A percentile compares a stretch with the other conserved stretches of the same genome.
These are phyloP conservation scores for Limnanthes douglasii DNA, from an alignment of 345 rosid genomes.

Conservation along the genomic window DNA sequence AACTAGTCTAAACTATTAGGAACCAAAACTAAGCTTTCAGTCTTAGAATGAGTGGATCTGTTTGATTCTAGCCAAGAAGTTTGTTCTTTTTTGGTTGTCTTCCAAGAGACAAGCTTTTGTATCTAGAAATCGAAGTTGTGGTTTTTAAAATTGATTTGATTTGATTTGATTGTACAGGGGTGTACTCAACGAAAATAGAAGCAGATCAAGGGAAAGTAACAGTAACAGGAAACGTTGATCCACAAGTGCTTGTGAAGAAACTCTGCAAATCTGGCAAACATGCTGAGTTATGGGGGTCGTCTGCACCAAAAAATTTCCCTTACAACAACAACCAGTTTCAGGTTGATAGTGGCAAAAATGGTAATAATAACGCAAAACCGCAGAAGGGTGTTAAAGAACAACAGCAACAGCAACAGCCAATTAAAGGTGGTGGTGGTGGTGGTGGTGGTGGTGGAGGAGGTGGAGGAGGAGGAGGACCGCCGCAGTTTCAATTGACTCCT, in stretches of 20 bases:
- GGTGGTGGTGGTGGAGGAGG: conserved; percentile 5
- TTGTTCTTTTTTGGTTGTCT: no score
- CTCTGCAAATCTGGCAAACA: conserved; percentile 80
- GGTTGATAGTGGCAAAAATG: conserved; percentile 18
- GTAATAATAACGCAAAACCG: conserved; percentile 35
- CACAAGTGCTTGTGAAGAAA: conserved; percentile 50
- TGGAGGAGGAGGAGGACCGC: conserved; percentile 18
- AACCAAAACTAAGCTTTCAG: no score
- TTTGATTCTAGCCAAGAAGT: no score
- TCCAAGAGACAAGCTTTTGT: no score
- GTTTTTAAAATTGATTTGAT: conserved; percentile 1
- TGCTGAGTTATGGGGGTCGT: conserved; percentile 76
- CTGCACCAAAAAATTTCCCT: conserved; percentile 19
- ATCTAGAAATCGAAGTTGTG: no score
- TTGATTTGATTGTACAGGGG: conserved; percentile 30
- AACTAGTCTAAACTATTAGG: no score
- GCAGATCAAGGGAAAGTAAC: conserved; percentile 81
- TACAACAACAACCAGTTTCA: conserved; percentile 33
- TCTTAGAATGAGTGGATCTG: no score
- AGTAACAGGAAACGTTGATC: conserved; percentile 78
- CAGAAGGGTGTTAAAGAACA: conserved; percentile 26
- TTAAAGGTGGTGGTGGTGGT: conserved; percentile 10
- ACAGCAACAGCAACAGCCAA: conserved; percentile 13
- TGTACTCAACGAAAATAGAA: conserved; percentile 40
- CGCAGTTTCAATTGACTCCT: conserved; percentile 22